Evolutionary conservation across 2,329 filamentous ascomycete genomes (phyloP), one percentile per base, ranked within the genome.

Genomic region (Alternaria tenuissima): DNA sequence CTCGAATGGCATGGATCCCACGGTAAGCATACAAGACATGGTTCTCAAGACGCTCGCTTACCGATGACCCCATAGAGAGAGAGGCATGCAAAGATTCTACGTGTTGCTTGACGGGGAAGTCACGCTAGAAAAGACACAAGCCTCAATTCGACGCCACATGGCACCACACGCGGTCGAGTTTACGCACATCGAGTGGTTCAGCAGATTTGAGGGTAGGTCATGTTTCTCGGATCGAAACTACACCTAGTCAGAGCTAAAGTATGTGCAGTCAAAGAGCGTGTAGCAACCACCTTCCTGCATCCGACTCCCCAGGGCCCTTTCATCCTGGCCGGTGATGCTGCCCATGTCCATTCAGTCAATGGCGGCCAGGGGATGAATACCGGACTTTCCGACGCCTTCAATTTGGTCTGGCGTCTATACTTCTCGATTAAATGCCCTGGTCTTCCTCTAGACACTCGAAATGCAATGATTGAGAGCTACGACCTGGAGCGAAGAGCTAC

Each of bases 1-100:
- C 81, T 4, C 74, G 82, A 1, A 81, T 84, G 7, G 78, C 82
- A 0, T 84, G 82, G 82, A 84, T 84, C 20, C 82, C 82, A 0
- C 73, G 82, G 26, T 66, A 46, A 51, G 59, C 16, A 18, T 4
- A 41, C 18, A n/a, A 4, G n/a, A 49, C 11, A 18, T 32, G 5
- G 7, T 26, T 32, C n/a, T n/a, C 5, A 48, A 30, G 9, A 16
- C 6, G 14, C 4, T 30, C n/a, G n/a, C 28, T 32, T 9, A 48
- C 14, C 18, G 5, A 16, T 20, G n/a, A 8, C 18, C 28, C 9
- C 8, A n/a, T 42, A 65, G 63, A 30, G 82, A 84, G 64, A 73
- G 82, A 8, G 81, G 77, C 4, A 80, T 84, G 74, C 81, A 79
- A 4, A 77, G 82, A 0, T 84, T 84, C 57, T 84, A 84, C 52